Percentiles rank a stretch among this genome's conserved stretches.
phyloP scores from a whole-genome alignment of 345 rosid genomes.

The Laguncularia racemosa region DNA sequence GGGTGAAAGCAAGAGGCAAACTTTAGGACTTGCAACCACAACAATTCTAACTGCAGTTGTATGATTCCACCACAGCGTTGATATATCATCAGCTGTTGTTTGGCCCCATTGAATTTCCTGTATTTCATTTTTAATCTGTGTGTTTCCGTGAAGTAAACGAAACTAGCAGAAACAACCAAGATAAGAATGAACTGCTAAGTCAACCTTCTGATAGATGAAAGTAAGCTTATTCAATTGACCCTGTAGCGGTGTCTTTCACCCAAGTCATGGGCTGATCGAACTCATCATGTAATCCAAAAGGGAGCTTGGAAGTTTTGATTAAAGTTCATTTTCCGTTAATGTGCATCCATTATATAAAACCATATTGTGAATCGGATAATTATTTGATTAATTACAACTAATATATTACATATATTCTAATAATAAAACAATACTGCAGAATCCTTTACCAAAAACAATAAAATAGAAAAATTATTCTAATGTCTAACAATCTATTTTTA shows the following conservation, averaged over 20 bases:
- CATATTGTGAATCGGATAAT: too few species aligned
- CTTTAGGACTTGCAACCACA: constrained; percentile 85
- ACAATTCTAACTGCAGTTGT: constrained; percentile 64
- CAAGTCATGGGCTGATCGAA: constrained; percentile 27
- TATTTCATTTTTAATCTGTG: constrained; percentile 41
- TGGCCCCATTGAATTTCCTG: constrained; percentile 31
- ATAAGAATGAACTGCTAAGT: constrained; percentile 52
- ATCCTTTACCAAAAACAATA: too few species aligned
- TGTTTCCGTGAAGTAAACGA: constrained; percentile 67
- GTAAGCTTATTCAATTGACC: constrained; percentile 56
- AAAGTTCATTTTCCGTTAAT: too few species aligned
- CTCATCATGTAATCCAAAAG: constrained; percentile 78
- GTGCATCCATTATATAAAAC: too few species aligned
- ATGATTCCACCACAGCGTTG: constrained; percentile 51
- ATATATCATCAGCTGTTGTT: constrained; percentile 41
- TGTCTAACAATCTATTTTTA: too few species aligned
- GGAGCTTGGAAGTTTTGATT: too few species aligned
- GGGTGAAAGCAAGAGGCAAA: constrained; percentile 67
- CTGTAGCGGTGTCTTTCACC: constrained; percentile 63
- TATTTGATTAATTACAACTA: constrained; percentile 70
- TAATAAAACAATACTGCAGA: constrained; percentile 42
- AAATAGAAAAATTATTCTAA: too few species aligned
- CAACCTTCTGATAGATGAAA: constrained; percentile 49
- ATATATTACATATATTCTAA: constrained; percentile 59
- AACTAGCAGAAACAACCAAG: constrained; percentile 40